Evolutionary conservation across 129 eudicot species (phyloP).

Genomic region (Flaveria trinervia): DNA sequence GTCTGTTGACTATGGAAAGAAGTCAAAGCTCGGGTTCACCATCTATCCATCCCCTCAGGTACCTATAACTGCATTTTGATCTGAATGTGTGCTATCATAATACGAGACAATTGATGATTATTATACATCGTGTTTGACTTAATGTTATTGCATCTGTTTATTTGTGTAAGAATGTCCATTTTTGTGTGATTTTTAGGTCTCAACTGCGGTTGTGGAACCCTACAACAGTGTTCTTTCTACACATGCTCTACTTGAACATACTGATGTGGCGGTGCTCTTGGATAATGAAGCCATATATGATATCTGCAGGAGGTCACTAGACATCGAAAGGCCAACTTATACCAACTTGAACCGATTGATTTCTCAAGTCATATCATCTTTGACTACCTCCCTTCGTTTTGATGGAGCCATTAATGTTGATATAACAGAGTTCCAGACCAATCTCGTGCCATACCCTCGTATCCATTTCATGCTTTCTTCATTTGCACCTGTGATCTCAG

Average conservation of each 20-base stretch:
- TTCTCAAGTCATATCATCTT: constrained; percentile 82
- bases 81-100: background rate
- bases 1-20: constrained; percentile 98
- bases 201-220: constrained; percentile 86
- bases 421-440: constrained; percentile 83
- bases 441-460: constrained; percentile 93
- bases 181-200: constrained; percentile 46
- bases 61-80: constrained; percentile 7
- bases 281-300: constrained; percentile 94
- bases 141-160: background rate
- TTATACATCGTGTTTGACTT: background rate
- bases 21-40: constrained; percentile 98
- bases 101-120: background rate
- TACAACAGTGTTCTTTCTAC: constrained; percentile 93
- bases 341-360: constrained; percentile 83
- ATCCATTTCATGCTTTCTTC: constrained; percentile 95
- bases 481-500: constrained; percentile 91
- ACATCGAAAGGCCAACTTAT: constrained; percentile 86
- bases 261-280: constrained; percentile 80
- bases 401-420: constrained; percentile 98
- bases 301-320: constrained; percentile 74
- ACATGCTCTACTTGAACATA: constrained; percentile 86
- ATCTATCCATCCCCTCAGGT: constrained; percentile 99
- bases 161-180: background rate
- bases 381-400: constrained; percentile 85